Conservation (phyloP, 768 basidiomycete species). For the Symmetrospora coprosmae region DNA sequence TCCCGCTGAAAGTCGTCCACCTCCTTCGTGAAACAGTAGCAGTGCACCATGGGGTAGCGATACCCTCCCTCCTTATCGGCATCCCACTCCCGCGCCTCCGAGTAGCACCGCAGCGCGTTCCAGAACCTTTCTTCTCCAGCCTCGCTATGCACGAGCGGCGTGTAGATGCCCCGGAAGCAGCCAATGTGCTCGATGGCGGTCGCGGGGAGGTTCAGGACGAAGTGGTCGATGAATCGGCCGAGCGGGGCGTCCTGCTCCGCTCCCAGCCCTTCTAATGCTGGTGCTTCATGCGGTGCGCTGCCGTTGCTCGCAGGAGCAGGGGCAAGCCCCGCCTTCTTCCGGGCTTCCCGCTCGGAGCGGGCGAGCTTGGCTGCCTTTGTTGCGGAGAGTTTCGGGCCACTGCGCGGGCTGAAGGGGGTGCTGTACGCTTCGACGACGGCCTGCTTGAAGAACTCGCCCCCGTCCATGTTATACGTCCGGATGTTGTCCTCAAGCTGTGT, state of each 20-base stretch:
- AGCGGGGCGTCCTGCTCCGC: constrained; percentile 30
- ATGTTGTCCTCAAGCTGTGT: constrained; percentile 65
- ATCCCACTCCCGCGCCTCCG: constrained; percentile 39
- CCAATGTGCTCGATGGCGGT: constrained; percentile 78
- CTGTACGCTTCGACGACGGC: constrained; percentile 47
- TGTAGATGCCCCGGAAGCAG: constrained; percentile 64
- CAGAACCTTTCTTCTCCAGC: background rate
- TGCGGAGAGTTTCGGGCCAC: background rate
- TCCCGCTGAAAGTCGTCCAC: constrained; percentile 58
- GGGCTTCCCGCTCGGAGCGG: background rate
- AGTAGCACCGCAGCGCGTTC: background rate
- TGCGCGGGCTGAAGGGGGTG: constrained; percentile 48
- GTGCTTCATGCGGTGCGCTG: too few species aligned
- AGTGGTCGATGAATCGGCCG: constrained; percentile 58
- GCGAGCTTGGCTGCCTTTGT: constrained; percentile 8
- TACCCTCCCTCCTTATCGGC: constrained; percentile 44
- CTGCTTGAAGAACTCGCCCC: constrained; percentile 63
- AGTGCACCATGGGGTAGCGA: constrained; percentile 78
- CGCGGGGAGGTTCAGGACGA: constrained; percentile 96
- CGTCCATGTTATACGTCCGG: constrained; percentile 65
- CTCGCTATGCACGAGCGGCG: constrained; percentile 32
- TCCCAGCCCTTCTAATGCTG: too few species aligned
- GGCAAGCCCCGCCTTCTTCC: background rate
- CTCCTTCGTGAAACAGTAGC: constrained; percentile 89
- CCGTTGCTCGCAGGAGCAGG: background rate